Evolutionary conservation across 768 basidiomycete species (phyloP).

Genomic region (Lactarius sanguifluus): DNA sequence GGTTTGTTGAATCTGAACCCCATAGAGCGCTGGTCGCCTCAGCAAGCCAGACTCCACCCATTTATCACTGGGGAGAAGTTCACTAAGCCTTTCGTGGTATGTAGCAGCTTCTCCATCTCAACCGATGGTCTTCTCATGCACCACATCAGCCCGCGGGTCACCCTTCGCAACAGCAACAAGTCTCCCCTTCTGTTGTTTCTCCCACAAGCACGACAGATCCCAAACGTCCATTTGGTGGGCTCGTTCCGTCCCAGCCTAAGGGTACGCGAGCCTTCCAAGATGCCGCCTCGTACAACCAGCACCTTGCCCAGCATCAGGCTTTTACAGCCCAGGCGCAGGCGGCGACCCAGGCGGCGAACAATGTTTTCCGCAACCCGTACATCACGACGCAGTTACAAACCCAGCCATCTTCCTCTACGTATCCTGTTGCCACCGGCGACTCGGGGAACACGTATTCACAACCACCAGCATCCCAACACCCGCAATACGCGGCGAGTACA

Average conservation of each 20-base stretch:
- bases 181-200: slow-evolving; percentile 36
- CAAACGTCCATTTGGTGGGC: slow-evolving; percentile 90
- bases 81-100: slow-evolving; percentile 78
- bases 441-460: slow-evolving; percentile 31
- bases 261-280: slow-evolving; percentile 86
- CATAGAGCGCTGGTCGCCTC: slow-evolving; percentile 94
- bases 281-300: slow-evolving; percentile 92
- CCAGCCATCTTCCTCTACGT: slow-evolving; percentile 36
- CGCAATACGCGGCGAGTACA: slow-evolving; percentile 29
- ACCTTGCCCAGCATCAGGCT: slow-evolving; percentile 90
- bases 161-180: slow-evolving; percentile 26
- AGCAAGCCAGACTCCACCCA: slow-evolving; percentile 92
- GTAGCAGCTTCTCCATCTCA: slow-evolving; percentile 34
- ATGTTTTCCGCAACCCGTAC: slow-evolving; percentile 78
- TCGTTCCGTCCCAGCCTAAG: slow-evolving; percentile 87
- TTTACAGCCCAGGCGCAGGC: slow-evolving; percentile 86
- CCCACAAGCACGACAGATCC: slow-evolving; percentile 51
- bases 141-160: slow-evolving; percentile 32
- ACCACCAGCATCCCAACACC: slow-evolving; percentile 28
- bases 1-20: slow-evolving; percentile 94
- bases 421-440: slow-evolving; percentile 33
- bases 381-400: slow-evolving; percentile 48
- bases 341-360: slow-evolving; percentile 67
- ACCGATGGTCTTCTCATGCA: not conserved
- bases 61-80: slow-evolving; percentile 99